phyloP scores from a whole-genome alignment of 345 rosid genomes.

The Eucalyptus sideroxylon region DNA sequence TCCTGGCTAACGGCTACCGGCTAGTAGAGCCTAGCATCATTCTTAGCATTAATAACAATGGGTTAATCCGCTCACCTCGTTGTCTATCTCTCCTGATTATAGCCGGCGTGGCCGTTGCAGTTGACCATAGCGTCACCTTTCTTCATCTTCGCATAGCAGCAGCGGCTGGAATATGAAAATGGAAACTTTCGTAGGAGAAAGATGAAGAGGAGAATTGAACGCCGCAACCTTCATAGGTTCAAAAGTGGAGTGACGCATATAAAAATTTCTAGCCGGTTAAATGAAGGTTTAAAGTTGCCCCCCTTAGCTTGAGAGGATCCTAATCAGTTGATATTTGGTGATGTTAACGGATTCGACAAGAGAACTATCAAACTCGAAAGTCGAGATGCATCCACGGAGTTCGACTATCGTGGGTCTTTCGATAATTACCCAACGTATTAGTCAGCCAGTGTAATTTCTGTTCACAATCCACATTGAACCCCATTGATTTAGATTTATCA shows the following conservation, averaged over 20 bases:
- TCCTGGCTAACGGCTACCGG: background rate
- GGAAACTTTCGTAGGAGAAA: background rate
- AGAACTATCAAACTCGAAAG: background rate
- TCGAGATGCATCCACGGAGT: too few relatives aligned
- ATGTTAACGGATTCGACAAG: background rate
- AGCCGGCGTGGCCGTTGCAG: background rate
- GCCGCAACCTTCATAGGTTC: background rate
- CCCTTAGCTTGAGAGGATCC: background rate
- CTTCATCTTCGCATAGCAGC: background rate
- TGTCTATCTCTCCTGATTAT: background rate
- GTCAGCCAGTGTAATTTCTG: background rate
- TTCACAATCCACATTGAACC: background rate
- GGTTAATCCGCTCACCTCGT: too few relatives aligned
- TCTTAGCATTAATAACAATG: background rate
- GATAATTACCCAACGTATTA: background rate
- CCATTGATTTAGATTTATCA: background rate
- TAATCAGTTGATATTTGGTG: background rate
- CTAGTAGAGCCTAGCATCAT: background rate
- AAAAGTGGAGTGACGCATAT: background rate
- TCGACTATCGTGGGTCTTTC: background rate
- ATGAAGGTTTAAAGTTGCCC: background rate
- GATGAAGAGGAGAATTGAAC: background rate
- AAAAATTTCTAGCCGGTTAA: background rate
- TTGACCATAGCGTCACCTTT: background rate
- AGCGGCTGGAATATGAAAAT: background rate